These are phyloP conservation scores for Hypoxylon perforatum DNA, from an alignment of 495 filamentous ascomycete species.

Conservation along the genomic window DNA sequence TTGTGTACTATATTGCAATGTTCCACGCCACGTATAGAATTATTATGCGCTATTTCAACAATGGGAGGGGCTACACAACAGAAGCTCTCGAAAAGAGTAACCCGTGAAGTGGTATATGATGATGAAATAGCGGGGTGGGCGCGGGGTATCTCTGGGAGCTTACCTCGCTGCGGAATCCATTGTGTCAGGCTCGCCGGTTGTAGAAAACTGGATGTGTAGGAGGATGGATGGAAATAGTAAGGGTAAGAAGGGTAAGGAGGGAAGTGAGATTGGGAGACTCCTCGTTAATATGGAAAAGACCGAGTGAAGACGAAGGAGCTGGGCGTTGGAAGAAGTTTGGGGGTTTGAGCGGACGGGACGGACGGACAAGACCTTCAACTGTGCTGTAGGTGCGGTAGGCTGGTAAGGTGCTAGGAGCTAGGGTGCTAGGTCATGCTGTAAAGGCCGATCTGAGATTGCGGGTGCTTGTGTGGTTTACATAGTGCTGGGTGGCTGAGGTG, in stretches of 20 bases:
- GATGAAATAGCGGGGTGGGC: constrained; percentile 52
- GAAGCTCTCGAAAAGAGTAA: constrained; percentile 22
- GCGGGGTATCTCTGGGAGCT: constrained; percentile 47
- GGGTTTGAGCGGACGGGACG: constrained; percentile 25
- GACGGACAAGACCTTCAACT: constrained; percentile 20
- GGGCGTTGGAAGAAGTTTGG: constrained; percentile 28
- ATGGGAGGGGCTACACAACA: constrained; percentile 10
- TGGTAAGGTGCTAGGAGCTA: no score
- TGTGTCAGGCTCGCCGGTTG: constrained; percentile 42
- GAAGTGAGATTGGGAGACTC: background rate
- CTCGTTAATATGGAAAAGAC: constrained; percentile 15
- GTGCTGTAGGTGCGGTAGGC: constrained; percentile 7
- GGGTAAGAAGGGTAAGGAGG: constrained; percentile 25
- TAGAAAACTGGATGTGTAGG: constrained; percentile 9
- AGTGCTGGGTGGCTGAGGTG: constrained; percentile 21
- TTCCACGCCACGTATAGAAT: background rate
- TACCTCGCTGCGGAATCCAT: constrained; percentile 58
- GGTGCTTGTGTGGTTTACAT: background rate
- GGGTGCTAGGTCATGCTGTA: constrained; percentile 13
- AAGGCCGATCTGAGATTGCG: constrained; percentile 33
- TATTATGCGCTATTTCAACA: constrained; percentile 5
- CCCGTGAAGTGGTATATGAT: constrained; percentile 15
- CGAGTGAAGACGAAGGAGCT: constrained; percentile 24
- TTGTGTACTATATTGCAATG: background rate
- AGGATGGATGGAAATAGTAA: constrained; percentile 27